phyloP scores from a whole-genome alignment of 2,329 filamentous ascomycete genomes.

The Fusarium palustre region DNA sequence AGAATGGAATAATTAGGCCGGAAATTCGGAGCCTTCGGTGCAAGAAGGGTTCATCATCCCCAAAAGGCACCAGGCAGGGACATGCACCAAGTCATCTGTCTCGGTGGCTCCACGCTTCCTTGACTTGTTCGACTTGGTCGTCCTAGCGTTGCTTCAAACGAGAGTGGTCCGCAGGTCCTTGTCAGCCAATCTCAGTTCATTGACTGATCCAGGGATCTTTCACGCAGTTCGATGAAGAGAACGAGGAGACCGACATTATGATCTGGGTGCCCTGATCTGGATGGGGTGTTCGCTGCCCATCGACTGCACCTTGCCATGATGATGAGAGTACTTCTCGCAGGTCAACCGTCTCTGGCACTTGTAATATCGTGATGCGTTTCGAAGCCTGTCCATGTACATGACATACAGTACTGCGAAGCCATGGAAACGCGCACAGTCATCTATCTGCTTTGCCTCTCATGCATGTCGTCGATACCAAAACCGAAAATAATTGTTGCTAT shows the following conservation, averaged over 20 bases:
- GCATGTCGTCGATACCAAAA: constrained; percentile 12
- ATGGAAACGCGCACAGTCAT: constrained; percentile 17
- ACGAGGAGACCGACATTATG: constrained; percentile 28
- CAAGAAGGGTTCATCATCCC: constrained; percentile 30
- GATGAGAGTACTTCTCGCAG: constrained; percentile 3
- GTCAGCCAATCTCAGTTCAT: constrained; percentile 31
- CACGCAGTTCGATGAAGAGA: constrained; percentile 32
- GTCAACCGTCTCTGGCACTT: neutral
- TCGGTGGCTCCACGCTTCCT: constrained; percentile 37
- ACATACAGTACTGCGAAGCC: constrained; percentile 1
- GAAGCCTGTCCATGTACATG: constrained; percentile 6
- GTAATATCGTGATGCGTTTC: neutral
- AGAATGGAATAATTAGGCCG: neutral
- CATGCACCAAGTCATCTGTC: constrained; percentile 16
- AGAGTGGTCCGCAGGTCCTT: constrained; percentile 31
- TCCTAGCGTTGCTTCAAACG: constrained; percentile 32
- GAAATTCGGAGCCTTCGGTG: constrained; percentile 34
- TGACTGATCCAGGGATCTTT: constrained; percentile 35
- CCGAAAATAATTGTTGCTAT: neutral
- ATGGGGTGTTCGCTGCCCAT: constrained; percentile 12
- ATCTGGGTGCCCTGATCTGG: constrained; percentile 32
- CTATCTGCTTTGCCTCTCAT: constrained; percentile 5
- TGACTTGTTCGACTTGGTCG: constrained; percentile 17
- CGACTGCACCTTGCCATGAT: constrained; percentile 5
- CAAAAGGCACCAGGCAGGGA: constrained; percentile 19